Evolutionary conservation across 2,329 filamentous ascomycete genomes (phyloP).

Genomic region (Davidsoniella neocaledoniae): DNA sequence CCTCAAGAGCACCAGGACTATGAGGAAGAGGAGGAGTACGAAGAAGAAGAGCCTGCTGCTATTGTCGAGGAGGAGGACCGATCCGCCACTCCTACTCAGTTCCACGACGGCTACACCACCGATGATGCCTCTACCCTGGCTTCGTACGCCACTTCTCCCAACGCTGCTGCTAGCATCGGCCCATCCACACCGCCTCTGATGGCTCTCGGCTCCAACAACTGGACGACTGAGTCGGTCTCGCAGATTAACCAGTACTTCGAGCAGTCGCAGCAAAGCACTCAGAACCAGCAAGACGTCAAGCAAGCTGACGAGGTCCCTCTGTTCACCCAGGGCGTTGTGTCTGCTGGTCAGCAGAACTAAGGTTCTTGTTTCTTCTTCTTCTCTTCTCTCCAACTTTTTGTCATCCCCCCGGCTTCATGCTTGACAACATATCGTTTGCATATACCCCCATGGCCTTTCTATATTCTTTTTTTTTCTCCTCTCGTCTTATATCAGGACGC

Average conservation of each 20-base stretch:
- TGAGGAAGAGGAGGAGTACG: conserved; percentile 1
- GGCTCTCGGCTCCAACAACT: conserved; percentile 30
- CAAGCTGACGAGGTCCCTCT: conserved; percentile 7
- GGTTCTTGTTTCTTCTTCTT: background rate
- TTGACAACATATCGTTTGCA: conserved; percentile 11
- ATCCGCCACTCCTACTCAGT: conserved; percentile 1
- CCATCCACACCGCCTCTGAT: conserved; percentile 29
- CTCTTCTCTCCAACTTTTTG: background rate
- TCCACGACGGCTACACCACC: conserved; percentile 2
- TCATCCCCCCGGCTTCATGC: background rate
- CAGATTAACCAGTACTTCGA: conserved; percentile 81
- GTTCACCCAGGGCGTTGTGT: background rate
- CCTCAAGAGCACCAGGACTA: conserved; percentile 1
- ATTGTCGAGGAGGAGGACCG: background rate
- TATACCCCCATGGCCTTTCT: conserved; percentile 8
- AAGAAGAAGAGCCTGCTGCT: background rate
- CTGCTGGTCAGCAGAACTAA: background rate
- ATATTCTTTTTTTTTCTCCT: background rate
- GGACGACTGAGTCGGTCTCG: conserved; percentile 65
- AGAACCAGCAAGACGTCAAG: conserved; percentile 19
- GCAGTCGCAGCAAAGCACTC: conserved; percentile 46
- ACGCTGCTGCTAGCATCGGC: conserved; percentile 24
- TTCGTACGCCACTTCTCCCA: conserved; percentile 17
- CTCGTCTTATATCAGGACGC: background rate
- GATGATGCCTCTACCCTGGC: conserved; percentile 16